Evolutionary conservation across 169 alveolate species (phyloP).

Genomic region (Cryptosporidium muris): DNA sequence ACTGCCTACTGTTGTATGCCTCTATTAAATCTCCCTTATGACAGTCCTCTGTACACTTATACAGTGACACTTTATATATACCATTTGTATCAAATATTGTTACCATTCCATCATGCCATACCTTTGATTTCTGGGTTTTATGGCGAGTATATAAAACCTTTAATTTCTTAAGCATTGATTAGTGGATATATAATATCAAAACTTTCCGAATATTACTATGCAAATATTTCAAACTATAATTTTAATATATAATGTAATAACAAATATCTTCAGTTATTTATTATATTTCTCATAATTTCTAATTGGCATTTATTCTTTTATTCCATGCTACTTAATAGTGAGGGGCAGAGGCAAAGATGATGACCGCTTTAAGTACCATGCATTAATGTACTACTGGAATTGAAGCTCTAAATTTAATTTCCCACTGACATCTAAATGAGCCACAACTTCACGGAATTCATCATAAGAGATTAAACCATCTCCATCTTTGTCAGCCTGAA

Average conservation of each 20-base stretch:
- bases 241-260: not conserved
- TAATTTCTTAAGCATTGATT: constrained; percentile 6
- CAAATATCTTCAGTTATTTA: not conserved
- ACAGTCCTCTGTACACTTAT: constrained; percentile 20
- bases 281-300: not conserved
- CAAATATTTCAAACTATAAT: not conserved
- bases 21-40: constrained; percentile 16
- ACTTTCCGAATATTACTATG: not conserved
- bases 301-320: not conserved
- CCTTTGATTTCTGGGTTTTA: constrained; percentile 56
- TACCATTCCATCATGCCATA: constrained; percentile 65
- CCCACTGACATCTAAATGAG: constrained; percentile 81
- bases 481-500: constrained; percentile 96
- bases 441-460: constrained; percentile 91
- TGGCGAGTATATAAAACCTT: constrained; percentile 65
- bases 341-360: too few relatives aligned
- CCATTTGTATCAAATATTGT: constrained; percentile 34
- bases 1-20: constrained; percentile 13
- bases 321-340: not conserved
- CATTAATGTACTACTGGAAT: constrained; percentile 11
- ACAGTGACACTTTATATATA: constrained; percentile 19
- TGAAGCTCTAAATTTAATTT: constrained; percentile 80
- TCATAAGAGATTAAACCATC: constrained; percentile 96
- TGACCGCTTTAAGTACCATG: not conserved
- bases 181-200: not conserved